Conservation (phyloP, 257 asterid species). For the Echites panduratus region DNA sequence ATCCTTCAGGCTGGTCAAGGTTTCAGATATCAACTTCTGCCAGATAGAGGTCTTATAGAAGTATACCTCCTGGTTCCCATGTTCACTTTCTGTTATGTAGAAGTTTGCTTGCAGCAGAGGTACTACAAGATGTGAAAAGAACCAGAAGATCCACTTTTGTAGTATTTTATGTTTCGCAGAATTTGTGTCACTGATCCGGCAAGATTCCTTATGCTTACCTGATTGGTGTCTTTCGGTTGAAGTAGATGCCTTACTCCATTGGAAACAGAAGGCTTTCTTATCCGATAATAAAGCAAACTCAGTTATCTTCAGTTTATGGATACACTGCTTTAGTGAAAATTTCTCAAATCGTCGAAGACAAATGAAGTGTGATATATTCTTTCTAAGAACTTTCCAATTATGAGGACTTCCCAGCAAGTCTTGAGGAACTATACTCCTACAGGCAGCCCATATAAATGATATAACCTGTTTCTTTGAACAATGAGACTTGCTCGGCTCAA, state of each 20-base stretch:
- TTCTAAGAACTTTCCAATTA: conserved; percentile 66
- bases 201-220: conserved; percentile 15
- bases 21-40: conserved; percentile 48
- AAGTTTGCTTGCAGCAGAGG: conserved; percentile 76
- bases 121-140: conserved; percentile 50
- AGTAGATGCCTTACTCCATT: not conserved
- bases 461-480: conserved; percentile 72
- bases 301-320: conserved; percentile 53
- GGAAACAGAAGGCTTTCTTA: conserved; percentile 11
- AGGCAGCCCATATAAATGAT: conserved; percentile 77
- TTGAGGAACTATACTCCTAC: conserved; percentile 74
- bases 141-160: conserved; percentile 71
- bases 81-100: conserved; percentile 74
- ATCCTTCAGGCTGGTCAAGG: conserved; percentile 32
- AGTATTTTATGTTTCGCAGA: conserved; percentile 43
- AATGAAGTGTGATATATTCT: conserved; percentile 60
- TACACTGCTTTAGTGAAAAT: conserved; percentile 66
- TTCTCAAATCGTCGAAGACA: conserved; percentile 76
- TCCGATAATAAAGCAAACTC: conserved; percentile 44
- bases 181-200: conserved; percentile 26
- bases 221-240: conserved; percentile 7
- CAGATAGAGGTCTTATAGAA: conserved; percentile 61
- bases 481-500: conserved; percentile 35
- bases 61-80: conserved; percentile 57
- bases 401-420: conserved; percentile 62